Base-by-base conservation (phyloP, 352 stramenopile species). In the Phytophthora uliginosa region DNA sequence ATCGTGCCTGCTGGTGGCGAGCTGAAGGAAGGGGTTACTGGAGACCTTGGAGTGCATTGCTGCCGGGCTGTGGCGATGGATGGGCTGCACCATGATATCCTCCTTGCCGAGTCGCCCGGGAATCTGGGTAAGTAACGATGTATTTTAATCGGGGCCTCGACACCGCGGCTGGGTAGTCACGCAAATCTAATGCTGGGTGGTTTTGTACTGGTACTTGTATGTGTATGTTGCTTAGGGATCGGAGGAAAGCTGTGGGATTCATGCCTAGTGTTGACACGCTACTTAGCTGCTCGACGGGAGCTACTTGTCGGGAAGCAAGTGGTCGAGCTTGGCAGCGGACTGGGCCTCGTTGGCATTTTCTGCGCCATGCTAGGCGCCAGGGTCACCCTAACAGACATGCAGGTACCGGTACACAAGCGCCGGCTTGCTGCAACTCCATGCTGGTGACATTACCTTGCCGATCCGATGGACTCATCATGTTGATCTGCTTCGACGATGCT, bases 181-280 rank as follows among this genome's bases (percentile, higher is more conserved):
- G 6, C 10, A 33, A 54, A 31, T 26, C 66, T 75, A 69, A 72
- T 59, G 36, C 22, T 68, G 10, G 8, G 53, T 60, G 53, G 34
- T 50, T 13, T 71, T 34, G 28, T 26, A 26, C 24, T 26, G 24
- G 24, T 26, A 26, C 24, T 26, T 26, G 33, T 33, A 40, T 57
- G n/a, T 7, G 20, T 53, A 12, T 22, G 26, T 65, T 34, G 7
- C n/a, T 48, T 58, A 90, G 83, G 88, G 24, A 95, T 95, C 61
- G 88, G 83, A 45, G 88, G 88, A n/a, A 95, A 95, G 63, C 65
- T 95, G 17, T 95, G 88, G 88, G 88, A 95, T 71, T 94, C 86
- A 57, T 91, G 86, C 24, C 76, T 95, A 31, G 84, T 95, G 18
- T 68, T 95, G 57, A 93, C 84, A 8, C 75, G 77, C 20, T 94